phyloP scores from a whole-genome alignment of 1,284 basidiomycete genomes.

The Ceratobasidium sp. region DNA sequence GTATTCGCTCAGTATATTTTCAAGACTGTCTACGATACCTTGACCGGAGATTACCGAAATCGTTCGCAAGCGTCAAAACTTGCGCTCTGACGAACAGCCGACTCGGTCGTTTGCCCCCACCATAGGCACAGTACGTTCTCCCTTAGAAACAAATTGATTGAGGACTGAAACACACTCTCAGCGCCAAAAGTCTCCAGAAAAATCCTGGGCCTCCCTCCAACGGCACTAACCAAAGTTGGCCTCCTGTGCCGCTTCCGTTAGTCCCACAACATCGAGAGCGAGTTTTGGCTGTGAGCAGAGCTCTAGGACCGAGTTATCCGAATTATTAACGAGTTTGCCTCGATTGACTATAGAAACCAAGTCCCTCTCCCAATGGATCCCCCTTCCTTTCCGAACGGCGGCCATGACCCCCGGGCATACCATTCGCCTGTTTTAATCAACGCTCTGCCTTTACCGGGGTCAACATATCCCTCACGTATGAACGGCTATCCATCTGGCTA shows the following conservation, averaged over 20 bases:
- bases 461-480: background rate
- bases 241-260: background rate
- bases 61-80: background rate
- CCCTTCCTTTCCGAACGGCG: conserved; percentile 6
- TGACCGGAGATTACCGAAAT: background rate
- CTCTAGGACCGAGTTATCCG: background rate
- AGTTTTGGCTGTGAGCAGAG: background rate
- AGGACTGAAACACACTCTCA: background rate
- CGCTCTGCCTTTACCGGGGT: background rate
- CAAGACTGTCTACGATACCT: background rate
- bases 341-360: background rate
- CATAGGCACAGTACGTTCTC: background rate
- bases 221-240: background rate
- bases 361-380: background rate
- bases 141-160: background rate
- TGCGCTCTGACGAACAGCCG: background rate
- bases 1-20: background rate
- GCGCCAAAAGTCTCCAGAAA: background rate
- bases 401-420: conserved; percentile 6
- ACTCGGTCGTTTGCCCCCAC: background rate
- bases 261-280: background rate
- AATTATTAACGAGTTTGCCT: background rate
- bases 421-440: conserved; percentile 10
- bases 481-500: background rate
- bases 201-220: background rate